Evolutionary conservation across 73 alveolate genomes (phyloP), one percentile per base, ranked within the genome.

Genomic region (Urostyla sp.): DNA sequence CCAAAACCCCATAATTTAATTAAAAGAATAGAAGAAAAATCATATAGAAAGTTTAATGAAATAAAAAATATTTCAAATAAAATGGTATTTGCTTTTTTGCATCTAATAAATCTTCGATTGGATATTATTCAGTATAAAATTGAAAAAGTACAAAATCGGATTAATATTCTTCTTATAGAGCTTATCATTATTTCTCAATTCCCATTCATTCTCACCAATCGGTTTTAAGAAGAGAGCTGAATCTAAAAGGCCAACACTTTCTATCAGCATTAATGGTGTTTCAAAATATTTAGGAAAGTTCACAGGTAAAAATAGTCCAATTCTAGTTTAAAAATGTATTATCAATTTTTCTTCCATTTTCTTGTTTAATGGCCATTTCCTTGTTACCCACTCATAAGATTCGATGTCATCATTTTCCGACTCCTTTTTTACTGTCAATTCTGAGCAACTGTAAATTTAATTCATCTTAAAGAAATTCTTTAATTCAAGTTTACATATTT

Each of bases 161-260:
- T 77, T 58, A 15, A 50, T 51, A 23, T 49, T 43, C 46, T 77
- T 77, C 20, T 75, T 58, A 34, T 44, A 77, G 50, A 60, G 50
- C 23, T 77, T 44, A n/a, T 27, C 28, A 46, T 77, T 58, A 20
- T 61, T 59, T 66, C 89, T 38, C 10, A 77, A 31, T 20, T 77
- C 72, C 56, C 72, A 40, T 20, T 77, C 89, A 46, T 59, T 77
- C 60, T 77, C 72, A 60, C 61, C 80, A 26, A 59, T 48, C n/a
- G 66, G 80, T 32, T 57, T 44, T 46, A 77, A 34, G 31, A 23
- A 8, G 56, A 77, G 54, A 1, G 49, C 54, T 28, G 54, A n/a
- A 49, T 77, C 76, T 23, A 66, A 34, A 26, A 31, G 31, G 4
- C 89, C 89, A 21, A 56, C 80, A 35, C 61, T 60, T 36, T 77